A percentile compares a stretch with the other conserved stretches of the same genome.
Evolutionary conservation across 495 filamentous ascomycete species (phyloP).

Genomic region (Aspergillus baeticus): DNA sequence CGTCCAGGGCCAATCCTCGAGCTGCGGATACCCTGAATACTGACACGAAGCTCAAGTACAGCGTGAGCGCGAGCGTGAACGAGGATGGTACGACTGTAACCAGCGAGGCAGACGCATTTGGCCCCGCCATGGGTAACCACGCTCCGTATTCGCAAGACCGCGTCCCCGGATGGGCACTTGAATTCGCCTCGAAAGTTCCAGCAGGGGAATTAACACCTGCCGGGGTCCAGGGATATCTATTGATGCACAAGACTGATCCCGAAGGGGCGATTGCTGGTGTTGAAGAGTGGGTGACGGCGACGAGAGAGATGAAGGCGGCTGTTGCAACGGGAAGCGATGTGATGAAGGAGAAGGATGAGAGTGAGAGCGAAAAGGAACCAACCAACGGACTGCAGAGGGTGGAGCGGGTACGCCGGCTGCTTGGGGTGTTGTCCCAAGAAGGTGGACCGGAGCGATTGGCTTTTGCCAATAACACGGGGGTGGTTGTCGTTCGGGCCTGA

Average conservation of each 20-base stretch:
- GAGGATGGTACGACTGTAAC: not conserved
- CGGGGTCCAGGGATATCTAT: constrained; percentile 74
- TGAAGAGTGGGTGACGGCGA: constrained; percentile 50
- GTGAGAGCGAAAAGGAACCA: too few relatives aligned
- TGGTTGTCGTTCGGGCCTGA: too few relatives aligned
- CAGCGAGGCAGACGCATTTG: not conserved
- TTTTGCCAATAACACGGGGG: too few relatives aligned
- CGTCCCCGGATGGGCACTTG: constrained; percentile 42
- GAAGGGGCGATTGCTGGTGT: constrained; percentile 56
- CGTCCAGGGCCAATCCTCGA: too few relatives aligned
- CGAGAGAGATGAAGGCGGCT: constrained; percentile 11
- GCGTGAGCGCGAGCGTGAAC: not conserved
- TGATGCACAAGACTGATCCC: constrained; percentile 65
- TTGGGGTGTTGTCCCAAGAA: too few relatives aligned
- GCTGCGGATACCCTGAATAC: too few relatives aligned
- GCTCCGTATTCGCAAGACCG: constrained; percentile 15
- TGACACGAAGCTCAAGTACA: not conserved
- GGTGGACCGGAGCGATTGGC: too few relatives aligned
- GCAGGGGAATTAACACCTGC: constrained; percentile 66
- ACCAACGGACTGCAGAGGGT: too few relatives aligned
- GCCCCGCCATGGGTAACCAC: not conserved
- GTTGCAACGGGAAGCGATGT: too few relatives aligned
- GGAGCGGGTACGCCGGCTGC: too few relatives aligned
- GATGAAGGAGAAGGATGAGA: too few relatives aligned
- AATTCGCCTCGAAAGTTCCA: constrained; percentile 64